A percentile compares a stretch with the other conserved stretches of the same genome.
Evolutionary conservation across 805 yeast genomes (phyloP).

Genomic region (Nakazawaea holstii): DNA sequence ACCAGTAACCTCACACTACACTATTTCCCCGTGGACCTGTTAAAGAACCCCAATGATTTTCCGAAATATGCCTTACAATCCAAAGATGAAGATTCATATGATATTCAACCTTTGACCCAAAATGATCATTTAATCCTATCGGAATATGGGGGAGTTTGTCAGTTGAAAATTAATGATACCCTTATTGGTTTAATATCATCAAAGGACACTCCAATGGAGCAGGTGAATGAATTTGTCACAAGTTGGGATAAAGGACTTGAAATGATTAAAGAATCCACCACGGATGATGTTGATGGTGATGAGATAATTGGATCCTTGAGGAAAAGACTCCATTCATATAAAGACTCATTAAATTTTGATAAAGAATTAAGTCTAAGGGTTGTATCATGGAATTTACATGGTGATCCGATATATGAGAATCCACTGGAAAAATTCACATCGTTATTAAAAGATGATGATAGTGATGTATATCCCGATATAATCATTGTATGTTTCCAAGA

Average conservation of each 20-base stretch:
- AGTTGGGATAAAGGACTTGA: slow-evolving; percentile 4
- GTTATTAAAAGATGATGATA: slow-evolving; percentile 12
- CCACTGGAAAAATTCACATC: slow-evolving; percentile 14
- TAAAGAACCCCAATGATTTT: neutral
- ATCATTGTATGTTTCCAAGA: slow-evolving; percentile 45
- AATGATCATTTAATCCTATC: neutral
- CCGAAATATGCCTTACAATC: slow-evolving; percentile 4
- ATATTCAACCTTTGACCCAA: neutral
- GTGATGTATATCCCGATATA: slow-evolving; percentile 22
- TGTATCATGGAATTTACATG: slow-evolving; percentile 34
- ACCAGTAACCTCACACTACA: neutral
- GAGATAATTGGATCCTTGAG: slow-evolving; percentile 5
- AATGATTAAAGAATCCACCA: neutral
- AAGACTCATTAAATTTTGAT: neutral
- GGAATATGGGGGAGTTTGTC: neutral
- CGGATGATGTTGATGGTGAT: neutral
- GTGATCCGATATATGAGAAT: slow-evolving; percentile 16
- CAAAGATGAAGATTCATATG: neutral
- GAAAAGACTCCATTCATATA: neutral
- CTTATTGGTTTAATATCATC: neutral
- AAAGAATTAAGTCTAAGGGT: slow-evolving; percentile 18
- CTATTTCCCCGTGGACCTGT: neutral
- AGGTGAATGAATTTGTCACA: neutral
- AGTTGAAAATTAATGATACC: neutral
- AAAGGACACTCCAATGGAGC: neutral